Base-by-base conservation (phyloP, 192 early-diverging fungal genomes). In the Coemansia asiatica region DNA sequence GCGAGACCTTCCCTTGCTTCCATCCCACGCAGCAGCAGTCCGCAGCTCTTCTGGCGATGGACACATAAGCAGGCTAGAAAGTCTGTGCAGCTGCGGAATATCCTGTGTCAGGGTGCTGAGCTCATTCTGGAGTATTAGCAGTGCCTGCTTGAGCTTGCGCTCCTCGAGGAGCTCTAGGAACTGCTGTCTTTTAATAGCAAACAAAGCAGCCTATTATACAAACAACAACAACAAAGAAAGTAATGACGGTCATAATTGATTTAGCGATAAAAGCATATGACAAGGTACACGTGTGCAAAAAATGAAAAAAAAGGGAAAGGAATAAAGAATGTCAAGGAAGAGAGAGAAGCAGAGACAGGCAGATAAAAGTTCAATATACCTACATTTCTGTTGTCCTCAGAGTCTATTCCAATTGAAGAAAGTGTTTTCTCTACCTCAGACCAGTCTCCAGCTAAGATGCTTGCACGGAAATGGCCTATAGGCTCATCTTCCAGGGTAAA, bases 111-210 rank as follows among this genome's bases (percentile, higher is more conserved):
- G 74, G 26, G 88, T 86, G 40, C 90, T 83, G 27, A 98, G 74
- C 71, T 98, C 94, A 55, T 86, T 87, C 44, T 93, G 87, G 25
- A 99, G 75, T 6, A 94, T 83, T 5, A 83, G 50, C 48, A 96
- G 67, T 4, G 96, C 97, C 53, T 84, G 79, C 63, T 90, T 87
- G 2, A 88, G 85, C 36, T 90, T 58, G 44, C 84, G 71, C 6
- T 68, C 64, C 76, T 95, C 93, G 33, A 99, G 66, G 4, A 90
- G 73, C 72, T 99, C 97, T 26, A 97, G 73, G 65, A 89, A 99
- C 71, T 95, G 93, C 84, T 99, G 97, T 50, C 90, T 81, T 54
- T 92, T 83, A 57, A 96, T 85, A 27, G 94, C 77, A 69, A 96
- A 95, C 63, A 68, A 60, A 12, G 78, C 72, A 12, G 72, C 72